Evolutionary conservation across 2,329 filamentous ascomycete species (phyloP).

Genomic region (Penicillium sp.): DNA sequence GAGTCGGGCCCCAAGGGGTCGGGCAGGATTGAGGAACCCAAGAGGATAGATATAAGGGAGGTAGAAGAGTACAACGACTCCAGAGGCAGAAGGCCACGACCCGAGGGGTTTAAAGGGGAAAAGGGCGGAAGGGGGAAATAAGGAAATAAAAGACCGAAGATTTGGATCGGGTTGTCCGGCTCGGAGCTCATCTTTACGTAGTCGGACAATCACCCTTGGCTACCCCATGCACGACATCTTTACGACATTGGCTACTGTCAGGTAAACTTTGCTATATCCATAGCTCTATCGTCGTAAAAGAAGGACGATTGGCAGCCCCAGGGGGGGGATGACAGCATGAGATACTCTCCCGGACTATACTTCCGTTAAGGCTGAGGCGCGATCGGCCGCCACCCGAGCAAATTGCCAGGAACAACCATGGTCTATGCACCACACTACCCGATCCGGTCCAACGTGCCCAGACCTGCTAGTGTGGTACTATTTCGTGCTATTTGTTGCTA

Average conservation of each 20-base stretch:
- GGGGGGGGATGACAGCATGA: too few relatives aligned
- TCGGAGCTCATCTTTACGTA: background rate
- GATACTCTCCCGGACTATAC: too few relatives aligned
- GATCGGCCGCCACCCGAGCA: background rate
- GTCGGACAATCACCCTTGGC: conserved; percentile 3
- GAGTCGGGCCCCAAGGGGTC: background rate
- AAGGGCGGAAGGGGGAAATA: conserved; percentile 1
- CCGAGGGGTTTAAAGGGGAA: background rate
- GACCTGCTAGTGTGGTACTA: too few relatives aligned
- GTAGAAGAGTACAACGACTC: background rate
- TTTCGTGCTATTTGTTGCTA: too few relatives aligned
- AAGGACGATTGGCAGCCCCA: too few relatives aligned
- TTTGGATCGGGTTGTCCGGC: conserved; percentile 6
- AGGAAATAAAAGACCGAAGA: background rate
- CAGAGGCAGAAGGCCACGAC: background rate
- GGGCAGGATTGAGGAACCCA: background rate
- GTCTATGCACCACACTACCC: too few relatives aligned
- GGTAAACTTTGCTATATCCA: too few relatives aligned
- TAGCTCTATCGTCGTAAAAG: too few relatives aligned
- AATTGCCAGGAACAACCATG: background rate
- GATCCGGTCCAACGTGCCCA: too few relatives aligned
- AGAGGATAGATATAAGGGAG: background rate
- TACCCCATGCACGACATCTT: background rate
- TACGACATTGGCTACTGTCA: too few relatives aligned
- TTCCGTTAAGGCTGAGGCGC: background rate